phyloP scores from a whole-genome alignment of 2,329 filamentous ascomycete genomes.

The Phaeosphaeriaceae sp. region DNA sequence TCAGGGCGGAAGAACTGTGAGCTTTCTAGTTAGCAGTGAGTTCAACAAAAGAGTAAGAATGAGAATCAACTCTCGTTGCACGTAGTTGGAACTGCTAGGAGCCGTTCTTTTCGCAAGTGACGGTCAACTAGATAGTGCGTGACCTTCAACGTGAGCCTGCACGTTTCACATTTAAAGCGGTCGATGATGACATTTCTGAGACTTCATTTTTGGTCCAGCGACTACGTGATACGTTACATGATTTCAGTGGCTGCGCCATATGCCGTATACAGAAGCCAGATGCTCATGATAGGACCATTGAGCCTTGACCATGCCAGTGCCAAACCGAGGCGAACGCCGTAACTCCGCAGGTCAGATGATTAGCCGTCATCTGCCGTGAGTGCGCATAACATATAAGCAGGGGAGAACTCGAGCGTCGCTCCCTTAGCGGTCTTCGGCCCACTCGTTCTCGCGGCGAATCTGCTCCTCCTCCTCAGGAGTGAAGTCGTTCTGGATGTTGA shows the following conservation, averaged over 20 bases:
- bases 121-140: no score
- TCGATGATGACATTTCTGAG: no score
- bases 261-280: not conserved
- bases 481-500: conserved; percentile 99
- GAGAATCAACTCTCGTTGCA: not conserved
- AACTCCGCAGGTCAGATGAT: not conserved
- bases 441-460: conserved; percentile 67
- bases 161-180: no score
- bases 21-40: not conserved
- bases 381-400: not conserved
- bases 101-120: no score
- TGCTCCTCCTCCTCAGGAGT: conserved; percentile 99
- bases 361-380: not conserved
- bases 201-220: not conserved
- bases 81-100: no score
- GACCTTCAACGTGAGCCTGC: no score
- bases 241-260: not conserved
- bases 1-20: not conserved
- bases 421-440: conserved; percentile 52
- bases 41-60: not conserved
- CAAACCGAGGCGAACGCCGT: conserved; percentile 1
- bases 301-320: not conserved
- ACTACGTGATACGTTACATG: not conserved
- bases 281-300: not conserved
- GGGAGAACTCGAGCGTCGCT: not conserved